Evolutionary conservation across 441 rosid genomes (phyloP), one percentile per base, ranked within the genome.

Genomic region (Gossypium trilobum): DNA sequence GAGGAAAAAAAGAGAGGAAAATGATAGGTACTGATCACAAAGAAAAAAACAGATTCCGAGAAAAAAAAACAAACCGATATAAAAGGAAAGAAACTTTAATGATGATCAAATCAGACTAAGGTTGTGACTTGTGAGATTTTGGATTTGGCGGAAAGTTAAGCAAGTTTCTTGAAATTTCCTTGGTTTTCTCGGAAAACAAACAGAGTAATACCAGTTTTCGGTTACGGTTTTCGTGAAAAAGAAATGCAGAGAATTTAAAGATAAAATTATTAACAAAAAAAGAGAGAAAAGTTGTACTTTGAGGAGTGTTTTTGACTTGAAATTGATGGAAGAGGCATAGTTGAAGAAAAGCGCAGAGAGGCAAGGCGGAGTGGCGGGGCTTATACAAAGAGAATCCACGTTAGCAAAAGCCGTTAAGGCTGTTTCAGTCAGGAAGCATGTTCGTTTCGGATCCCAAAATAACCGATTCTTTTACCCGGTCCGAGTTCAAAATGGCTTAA

Each of bases 391-490:
- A 13, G 31, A 2, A 39, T 73, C 89, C 95, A 89, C 85, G 83
- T 89, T 89, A 82, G 82, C 84, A 60, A 42, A 79, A 67, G 48
- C 87, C 76, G 91, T 88, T 88, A 2, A 20, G 19, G 55, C 46
- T 50, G 55, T 13, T 65, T 39, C 27, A 57, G 10, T 31, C 36
- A 31, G 36, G 8, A 31, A n/a, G 3, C 22, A 73, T 68, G 57
- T 71, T 60, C 54, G 51, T 52, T 52, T 19, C 1, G 62, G 31
- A 50, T 67, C n/a, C 39, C 16, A 27, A 25, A n/a, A 10, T 1
- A 31, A 61, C 42, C 42, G 6, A 59, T 10, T 46, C 0, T 16
- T 36, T 33, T 36, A 36, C 25, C 16, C 51, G 51, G 27, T 7
- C 14, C 25, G 27, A 62, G 14, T 46, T 46, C 51, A 13, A 31